Base-by-base conservation (phyloP, 345 rosid species). In the Pugionium dolabratum region DNA sequence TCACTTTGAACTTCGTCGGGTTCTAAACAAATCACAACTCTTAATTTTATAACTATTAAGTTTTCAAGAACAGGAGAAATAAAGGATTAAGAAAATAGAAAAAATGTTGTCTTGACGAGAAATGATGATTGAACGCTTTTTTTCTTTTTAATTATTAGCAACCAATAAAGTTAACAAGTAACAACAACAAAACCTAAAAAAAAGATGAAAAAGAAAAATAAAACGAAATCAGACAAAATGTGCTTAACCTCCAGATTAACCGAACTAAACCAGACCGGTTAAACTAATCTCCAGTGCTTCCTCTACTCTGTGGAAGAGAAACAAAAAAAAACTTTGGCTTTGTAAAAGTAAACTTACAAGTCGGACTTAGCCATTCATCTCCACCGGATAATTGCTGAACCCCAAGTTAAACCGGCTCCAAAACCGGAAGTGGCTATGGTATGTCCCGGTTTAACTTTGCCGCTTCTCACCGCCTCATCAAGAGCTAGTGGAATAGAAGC, bases 331-430 rank as follows among this genome's bases (percentile, higher is more conserved):
- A 34, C 3, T 44, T 36, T 30, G 54, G 61, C 56, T 64, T 59
- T 57, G 59, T 18, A 18, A 18, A 49, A 46, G 69, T 54, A 46
- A 71, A 55, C 54, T 37, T 62, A 40, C 58, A 59, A 29, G 40
- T 46, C 5, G 56, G 48, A 62, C 45, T 40, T 7, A 1, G 8
- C 39, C 62, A 43, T 65, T 85, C 75, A 88, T 37, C 87, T 89
- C 96, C 99, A 94, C 78, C 96, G 74, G 52, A 90, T 2, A 43
- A 94, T 80, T 18, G 92, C 96, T 47, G 99, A 88, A 47, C 89
- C 99, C 99, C 97, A 86, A 36, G 95, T 94, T 67, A 94, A 83
- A 60, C 97, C 99, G 2, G 96, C 99, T 43, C 99, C 97, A 37
- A 88, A 94, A 52, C 97, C 97, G 7, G 97, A 89, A 34, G 95